Percentiles rank a stretch among this genome's conserved stretches.
Conservation (phyloP, 192 early-diverging fungal species). For the Spinellus fusiger region DNA sequence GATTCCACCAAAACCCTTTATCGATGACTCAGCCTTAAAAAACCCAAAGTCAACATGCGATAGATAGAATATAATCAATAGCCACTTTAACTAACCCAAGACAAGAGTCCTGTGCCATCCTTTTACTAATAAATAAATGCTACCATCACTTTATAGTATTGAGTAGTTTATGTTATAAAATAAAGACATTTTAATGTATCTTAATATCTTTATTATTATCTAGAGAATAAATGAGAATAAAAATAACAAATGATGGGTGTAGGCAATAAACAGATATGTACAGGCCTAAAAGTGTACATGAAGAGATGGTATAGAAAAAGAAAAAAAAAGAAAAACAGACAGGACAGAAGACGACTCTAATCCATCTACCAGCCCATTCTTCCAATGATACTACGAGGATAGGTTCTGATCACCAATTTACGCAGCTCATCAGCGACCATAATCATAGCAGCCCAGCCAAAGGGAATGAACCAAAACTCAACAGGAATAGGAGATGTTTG, state of each 20-base stretch:
- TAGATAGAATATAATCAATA: no score
- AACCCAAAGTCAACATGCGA: no score
- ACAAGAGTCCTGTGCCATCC: no score
- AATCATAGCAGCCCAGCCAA: slow-evolving; percentile 49
- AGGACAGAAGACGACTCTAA: background rate
- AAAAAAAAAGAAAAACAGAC: background rate
- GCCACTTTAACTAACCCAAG: no score
- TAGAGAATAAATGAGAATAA: background rate
- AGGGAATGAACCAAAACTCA: slow-evolving; percentile 60
- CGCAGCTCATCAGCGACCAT: slow-evolving; percentile 56
- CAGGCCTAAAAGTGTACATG: no score
- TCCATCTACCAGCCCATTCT: slow-evolving; percentile 14
- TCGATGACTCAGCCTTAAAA: no score
- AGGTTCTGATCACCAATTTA: slow-evolving; percentile 46
- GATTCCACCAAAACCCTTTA: no score
- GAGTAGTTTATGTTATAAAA: no score
- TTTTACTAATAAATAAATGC: no score
- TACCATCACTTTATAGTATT: no score
- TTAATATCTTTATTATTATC: background rate
- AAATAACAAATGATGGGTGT: background rate
- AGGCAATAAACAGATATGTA: background rate
- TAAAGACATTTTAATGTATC: no score
- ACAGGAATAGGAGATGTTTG: slow-evolving; percentile 49
- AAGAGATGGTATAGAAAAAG: background rate
- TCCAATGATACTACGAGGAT: slow-evolving; percentile 6